A percentile compares a stretch with the other conserved stretches of the same genome.
Conservation (phyloP, 2,329 filamentous ascomycete species). For the Fusarium hostae region DNA sequence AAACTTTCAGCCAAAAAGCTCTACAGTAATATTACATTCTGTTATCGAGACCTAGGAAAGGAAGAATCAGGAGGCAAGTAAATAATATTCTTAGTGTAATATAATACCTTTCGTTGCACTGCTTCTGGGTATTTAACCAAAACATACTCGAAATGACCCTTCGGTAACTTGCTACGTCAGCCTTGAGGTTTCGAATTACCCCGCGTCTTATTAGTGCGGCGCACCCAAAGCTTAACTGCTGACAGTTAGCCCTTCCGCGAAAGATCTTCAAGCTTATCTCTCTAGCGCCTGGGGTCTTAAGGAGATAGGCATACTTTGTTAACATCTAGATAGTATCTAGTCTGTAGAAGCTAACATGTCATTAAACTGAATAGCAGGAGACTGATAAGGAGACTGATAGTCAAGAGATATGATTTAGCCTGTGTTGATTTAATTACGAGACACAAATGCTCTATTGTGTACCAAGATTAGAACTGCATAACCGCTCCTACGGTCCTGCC, state of each 20-base stretch:
- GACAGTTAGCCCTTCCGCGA: neutral
- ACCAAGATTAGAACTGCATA: neutral
- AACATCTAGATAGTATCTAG: rapidly evolving
- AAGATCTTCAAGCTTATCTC: neutral
- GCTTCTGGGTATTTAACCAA: neutral
- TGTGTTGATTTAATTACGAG: neutral
- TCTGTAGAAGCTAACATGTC: neutral
- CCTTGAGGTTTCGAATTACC: neutral
- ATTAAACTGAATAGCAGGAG: rapidly evolving
- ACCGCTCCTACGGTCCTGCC: neutral
- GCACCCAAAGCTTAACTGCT: neutral
- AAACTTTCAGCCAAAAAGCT: rapidly evolving
- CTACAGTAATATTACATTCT: rapidly evolving
- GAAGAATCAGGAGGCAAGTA: rapidly evolving
- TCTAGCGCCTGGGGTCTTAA: neutral
- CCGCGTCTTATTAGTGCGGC: neutral
- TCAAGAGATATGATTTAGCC: neutral
- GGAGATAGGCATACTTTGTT: neutral
- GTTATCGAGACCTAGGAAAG: rapidly evolving
- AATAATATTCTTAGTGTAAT: rapidly evolving
- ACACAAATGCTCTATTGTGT: neutral
- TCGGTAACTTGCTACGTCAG: neutral
- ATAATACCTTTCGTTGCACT: rapidly evolving
- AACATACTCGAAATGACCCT: neutral
- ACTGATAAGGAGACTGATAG: neutral